These are phyloP conservation scores for Trypanosoma conorhini DNA, from an alignment of 208 protist species.

Conservation along the genomic window DNA sequence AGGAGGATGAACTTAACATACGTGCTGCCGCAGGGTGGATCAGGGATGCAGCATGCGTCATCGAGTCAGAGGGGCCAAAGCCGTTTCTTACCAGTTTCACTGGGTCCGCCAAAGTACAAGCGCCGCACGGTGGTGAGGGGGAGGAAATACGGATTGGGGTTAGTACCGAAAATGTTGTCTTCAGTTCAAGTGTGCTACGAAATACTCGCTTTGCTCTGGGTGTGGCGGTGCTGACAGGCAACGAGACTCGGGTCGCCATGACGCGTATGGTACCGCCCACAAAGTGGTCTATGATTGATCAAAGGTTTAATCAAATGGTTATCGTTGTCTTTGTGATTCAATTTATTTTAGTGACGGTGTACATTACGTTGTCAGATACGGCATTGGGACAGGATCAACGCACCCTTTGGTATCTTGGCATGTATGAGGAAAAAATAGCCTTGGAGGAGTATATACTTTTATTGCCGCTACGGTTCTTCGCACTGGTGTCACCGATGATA, in stretches of 20 bases:
- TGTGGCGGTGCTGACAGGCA: conserved; percentile 92
- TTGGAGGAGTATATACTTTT: conserved; percentile 61
- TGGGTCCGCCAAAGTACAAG: conserved; percentile 32
- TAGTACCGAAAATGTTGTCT: conserved; percentile 72
- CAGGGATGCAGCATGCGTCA: conserved; percentile 30
- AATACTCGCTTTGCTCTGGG: conserved; percentile 88
- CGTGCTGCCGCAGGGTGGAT: conserved; percentile 48
- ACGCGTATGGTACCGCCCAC: conserved; percentile 72
- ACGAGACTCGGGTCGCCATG: conserved; percentile 91
- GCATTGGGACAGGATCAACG: conserved; percentile 30
- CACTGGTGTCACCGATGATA: conserved; percentile 94
- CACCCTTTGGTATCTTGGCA: conserved; percentile 66
- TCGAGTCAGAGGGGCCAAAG: conserved; percentile 68
- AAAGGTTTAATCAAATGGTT: conserved; percentile 71
- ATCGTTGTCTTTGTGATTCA: conserved; percentile 91
- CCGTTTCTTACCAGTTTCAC: conserved; percentile 57
- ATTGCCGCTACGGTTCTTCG: conserved; percentile 89
- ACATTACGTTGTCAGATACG: conserved; percentile 55
- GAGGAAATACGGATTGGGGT: conserved; percentile 27
- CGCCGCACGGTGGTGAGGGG: conserved; percentile 14
- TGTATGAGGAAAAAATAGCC: conserved; percentile 7
- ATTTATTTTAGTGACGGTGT: conserved; percentile 74
- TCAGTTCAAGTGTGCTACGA: conserved; percentile 64
- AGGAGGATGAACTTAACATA: conserved; percentile 84
- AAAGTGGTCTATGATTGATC: conserved; percentile 93